Conservation (phyloP, 176 grass and related monocot species). For the Juncus effusus region DNA sequence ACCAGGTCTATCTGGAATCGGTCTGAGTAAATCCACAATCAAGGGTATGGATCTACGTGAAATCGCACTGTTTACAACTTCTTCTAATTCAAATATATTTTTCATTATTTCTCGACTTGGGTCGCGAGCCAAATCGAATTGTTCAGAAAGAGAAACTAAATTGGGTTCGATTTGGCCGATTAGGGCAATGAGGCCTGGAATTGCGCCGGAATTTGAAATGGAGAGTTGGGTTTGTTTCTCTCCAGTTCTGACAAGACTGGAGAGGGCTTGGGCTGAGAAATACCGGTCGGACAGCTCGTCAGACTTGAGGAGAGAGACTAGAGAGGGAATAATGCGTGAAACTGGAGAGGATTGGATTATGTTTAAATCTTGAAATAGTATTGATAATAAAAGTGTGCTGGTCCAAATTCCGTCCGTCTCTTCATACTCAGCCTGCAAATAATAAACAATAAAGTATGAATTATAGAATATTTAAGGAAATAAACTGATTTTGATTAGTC, state of each 20-base stretch:
- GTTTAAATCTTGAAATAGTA: slow-evolving; percentile 76
- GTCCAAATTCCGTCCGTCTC: slow-evolving; percentile 75
- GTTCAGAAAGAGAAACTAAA: slow-evolving; percentile 54
- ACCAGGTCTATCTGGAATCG: slow-evolving; percentile 90
- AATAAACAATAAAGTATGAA: slow-evolving; percentile 14
- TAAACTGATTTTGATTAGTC: neutral
- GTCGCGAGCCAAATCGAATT: slow-evolving; percentile 64
- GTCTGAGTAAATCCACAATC: slow-evolving; percentile 90
- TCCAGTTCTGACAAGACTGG: slow-evolving; percentile 75
- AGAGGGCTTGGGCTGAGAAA: slow-evolving; percentile 87
- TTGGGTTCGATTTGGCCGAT: slow-evolving; percentile 74
- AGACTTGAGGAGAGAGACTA: slow-evolving; percentile 77
- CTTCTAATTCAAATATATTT: slow-evolving; percentile 72
- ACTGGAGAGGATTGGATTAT: slow-evolving; percentile 72
- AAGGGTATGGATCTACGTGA: slow-evolving; percentile 82
- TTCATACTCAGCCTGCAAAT: slow-evolving; percentile 61
- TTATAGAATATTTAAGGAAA: slow-evolving; percentile 6
- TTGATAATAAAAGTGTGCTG: slow-evolving; percentile 77
- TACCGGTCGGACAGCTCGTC: slow-evolving; percentile 62
- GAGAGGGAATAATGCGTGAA: slow-evolving; percentile 58
- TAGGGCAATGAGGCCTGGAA: slow-evolving; percentile 64
- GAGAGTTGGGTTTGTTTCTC: slow-evolving; percentile 68
- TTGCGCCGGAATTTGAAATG: slow-evolving; percentile 86
- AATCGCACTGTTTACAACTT: slow-evolving; percentile 60
- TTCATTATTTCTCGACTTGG: slow-evolving; percentile 75